Base-by-base conservation (phyloP, 23 red algal species). In the Gracilaria gracilis region DNA sequence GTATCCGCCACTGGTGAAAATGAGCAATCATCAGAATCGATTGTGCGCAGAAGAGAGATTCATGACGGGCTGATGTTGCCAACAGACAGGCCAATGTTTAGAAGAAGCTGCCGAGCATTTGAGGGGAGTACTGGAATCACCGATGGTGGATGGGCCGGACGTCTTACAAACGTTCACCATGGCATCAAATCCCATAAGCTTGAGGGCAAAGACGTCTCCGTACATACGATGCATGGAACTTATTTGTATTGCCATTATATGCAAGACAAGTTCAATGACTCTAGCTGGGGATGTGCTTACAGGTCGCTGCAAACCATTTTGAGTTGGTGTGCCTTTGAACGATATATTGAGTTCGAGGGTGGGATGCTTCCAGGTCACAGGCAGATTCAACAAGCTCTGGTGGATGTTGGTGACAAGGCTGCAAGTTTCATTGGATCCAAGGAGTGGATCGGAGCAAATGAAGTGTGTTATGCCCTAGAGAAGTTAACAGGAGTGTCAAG, bases 231-330 rank as follows among this genome's bases (percentile, higher is more conserved):
- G 69, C 67, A 83, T 0, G 79, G 79, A 61, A 74, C 23, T 40
- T 92, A 92, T 76, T 65, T 92, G 9, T 92, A 92, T 59, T 92
- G 79, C 38, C 89, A 92, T 64, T 92, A 92, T 46, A 47, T 82
- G 65, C 89, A 92, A 65, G 61, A 83, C 44, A 83, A 78, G 38
- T 75, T 82, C 40, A 92, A 92, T 38, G 95, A 96, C 74, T 49
- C 79, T 32, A 87, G 92, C n/a, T 98, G 96, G 96, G 96, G 96
- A 64, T 98, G 96, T 75, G 96, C 96, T 27, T 98, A 98, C 76
- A 87, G 96, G 17, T 98, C 96, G 1, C 47, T 94, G 8, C 91
- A 94, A 81, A 95, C 96, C 19, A 66, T 98, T 70, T 32, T 94
- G 37, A 87, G 79, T 62, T 98, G 96, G 96, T 94, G 86, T 69